These are phyloP conservation scores for Geosmithia flava DNA, from an alignment of 2,329 filamentous ascomycete genomes.

Conservation along the genomic window DNA sequence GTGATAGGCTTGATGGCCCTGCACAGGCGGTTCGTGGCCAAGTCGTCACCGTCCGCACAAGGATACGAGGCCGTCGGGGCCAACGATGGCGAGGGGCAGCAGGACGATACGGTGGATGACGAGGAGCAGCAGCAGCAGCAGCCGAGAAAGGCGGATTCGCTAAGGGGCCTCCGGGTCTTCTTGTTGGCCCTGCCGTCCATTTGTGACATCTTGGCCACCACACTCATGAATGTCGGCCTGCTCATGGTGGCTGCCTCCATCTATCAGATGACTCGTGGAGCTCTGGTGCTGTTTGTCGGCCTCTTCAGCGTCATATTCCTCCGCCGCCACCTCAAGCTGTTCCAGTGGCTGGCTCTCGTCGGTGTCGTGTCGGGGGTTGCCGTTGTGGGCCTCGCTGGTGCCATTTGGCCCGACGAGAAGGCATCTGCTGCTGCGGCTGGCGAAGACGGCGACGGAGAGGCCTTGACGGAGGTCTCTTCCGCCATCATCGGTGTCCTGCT, in stretches of 20 bases:
- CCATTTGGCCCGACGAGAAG: conserved; percentile 60
- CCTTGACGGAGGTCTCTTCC: conserved; percentile 20
- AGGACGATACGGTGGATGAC: conserved; percentile 27
- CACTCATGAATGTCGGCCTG: conserved; percentile 91
- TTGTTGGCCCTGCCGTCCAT: conserved; percentile 77
- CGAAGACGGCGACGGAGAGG: conserved; percentile 25
- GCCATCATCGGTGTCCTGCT: conserved; percentile 76
- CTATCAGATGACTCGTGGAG: conserved; percentile 97
- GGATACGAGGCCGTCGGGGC: conserved; percentile 56
- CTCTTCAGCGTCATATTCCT: conserved; percentile 91
- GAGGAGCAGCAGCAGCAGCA: conserved; percentile 12
- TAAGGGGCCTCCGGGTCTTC: conserved; percentile 59
- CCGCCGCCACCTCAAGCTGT: conserved; percentile 63
- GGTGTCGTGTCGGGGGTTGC: conserved; percentile 83
- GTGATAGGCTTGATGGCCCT: conserved; percentile 63
- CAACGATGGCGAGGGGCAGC: conserved; percentile 25
- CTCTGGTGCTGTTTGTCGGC: conserved; percentile 89
- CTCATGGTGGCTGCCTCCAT: conserved; percentile 91
- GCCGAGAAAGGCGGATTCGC: conserved; percentile 35
- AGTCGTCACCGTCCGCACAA: conserved; percentile 25
- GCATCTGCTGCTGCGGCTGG: conserved; percentile 19
- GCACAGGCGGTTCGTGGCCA: conserved; percentile 44
- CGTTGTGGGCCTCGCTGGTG: conserved; percentile 79
- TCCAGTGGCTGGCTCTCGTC: conserved; percentile 83
- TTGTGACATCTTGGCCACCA: conserved; percentile 85